Conservation (phyloP, 2,329 filamentous ascomycete species). For the Colletotrichum coccodes region DNA sequence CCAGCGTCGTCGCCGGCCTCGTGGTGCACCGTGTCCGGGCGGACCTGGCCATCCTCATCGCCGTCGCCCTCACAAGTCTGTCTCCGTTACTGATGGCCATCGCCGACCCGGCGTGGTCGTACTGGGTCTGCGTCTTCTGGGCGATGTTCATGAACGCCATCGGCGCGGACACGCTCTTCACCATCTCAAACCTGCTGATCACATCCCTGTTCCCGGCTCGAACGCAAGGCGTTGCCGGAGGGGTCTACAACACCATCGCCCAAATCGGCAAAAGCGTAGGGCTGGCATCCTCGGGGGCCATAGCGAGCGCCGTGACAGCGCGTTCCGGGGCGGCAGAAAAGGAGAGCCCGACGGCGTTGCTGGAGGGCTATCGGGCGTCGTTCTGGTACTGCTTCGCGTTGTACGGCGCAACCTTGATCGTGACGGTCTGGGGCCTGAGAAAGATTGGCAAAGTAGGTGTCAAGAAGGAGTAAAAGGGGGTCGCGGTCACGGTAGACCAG, state of each 20-base stretch:
- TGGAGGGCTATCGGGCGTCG: conserved; percentile 62
- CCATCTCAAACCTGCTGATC: conserved; percentile 63
- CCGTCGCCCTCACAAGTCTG: conserved; percentile 47
- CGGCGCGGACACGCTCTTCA: conserved; percentile 58
- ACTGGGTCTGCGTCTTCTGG: conserved; percentile 53
- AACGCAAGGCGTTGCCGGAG: conserved; percentile 67
- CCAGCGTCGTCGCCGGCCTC: conserved; percentile 48
- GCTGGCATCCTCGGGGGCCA: conserved; percentile 59
- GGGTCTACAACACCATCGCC: conserved; percentile 67
- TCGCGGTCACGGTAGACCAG: too few species aligned
- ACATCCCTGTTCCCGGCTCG: conserved; percentile 62
- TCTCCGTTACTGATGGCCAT: conserved; percentile 60
- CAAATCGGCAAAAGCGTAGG: conserved; percentile 67
- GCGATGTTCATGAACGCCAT: conserved; percentile 46
- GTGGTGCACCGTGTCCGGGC: conserved; percentile 46
- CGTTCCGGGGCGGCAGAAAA: conserved; percentile 40
- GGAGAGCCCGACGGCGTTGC: conserved; percentile 46
- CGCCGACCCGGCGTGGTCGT: conserved; percentile 52
- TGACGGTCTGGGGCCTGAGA: conserved; percentile 54
- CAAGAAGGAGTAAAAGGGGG: conserved; percentile 47
- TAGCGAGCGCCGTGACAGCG: conserved; percentile 55
- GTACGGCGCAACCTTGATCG: conserved; percentile 41
- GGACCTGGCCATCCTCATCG: conserved; percentile 40
- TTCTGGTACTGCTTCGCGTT: conserved; percentile 63
- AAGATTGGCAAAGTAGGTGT: conserved; percentile 59